phyloP scores from a whole-genome alignment of 208 protist species.

The Naegleria fowleri region DNA sequence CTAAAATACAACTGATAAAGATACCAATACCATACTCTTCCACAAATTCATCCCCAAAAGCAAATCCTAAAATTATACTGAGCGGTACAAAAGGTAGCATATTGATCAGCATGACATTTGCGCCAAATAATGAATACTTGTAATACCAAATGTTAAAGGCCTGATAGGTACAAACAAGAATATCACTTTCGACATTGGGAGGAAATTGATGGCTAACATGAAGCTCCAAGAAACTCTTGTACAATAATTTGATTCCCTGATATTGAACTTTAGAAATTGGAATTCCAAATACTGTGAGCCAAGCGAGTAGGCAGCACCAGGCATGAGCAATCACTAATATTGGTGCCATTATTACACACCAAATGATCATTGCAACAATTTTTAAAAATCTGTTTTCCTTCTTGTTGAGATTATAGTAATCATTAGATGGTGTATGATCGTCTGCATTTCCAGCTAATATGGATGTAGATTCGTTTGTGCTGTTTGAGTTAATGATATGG shows the following conservation, averaged over 20 bases:
- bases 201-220: not conserved
- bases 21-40: slow-evolving; percentile 35
- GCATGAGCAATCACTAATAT: slow-evolving; percentile 34
- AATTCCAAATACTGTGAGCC: slow-evolving; percentile 46
- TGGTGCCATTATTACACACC: slow-evolving; percentile 33
- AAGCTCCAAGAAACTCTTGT: not conserved
- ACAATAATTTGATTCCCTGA: slow-evolving; percentile 24
- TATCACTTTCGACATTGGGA: not conserved
- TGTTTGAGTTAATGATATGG: not conserved
- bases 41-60: slow-evolving; percentile 34
- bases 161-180: not conserved
- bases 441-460: too few species aligned
- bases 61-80: slow-evolving; percentile 33
- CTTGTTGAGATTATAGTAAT: not conserved
- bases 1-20: slow-evolving; percentile 43
- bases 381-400: not conserved
- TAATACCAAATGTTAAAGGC: slow-evolving; percentile 48
- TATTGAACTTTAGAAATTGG: slow-evolving; percentile 50
- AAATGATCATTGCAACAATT: slow-evolving; percentile 28
- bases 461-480: not conserved
- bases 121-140: slow-evolving; percentile 46
- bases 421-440: too few species aligned
- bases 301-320: slow-evolving; percentile 31
- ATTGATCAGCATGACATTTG: slow-evolving; percentile 51
- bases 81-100: slow-evolving; percentile 44